Base-by-base conservation (phyloP, 129 eudicot genomes). In the Logfia minima region DNA sequence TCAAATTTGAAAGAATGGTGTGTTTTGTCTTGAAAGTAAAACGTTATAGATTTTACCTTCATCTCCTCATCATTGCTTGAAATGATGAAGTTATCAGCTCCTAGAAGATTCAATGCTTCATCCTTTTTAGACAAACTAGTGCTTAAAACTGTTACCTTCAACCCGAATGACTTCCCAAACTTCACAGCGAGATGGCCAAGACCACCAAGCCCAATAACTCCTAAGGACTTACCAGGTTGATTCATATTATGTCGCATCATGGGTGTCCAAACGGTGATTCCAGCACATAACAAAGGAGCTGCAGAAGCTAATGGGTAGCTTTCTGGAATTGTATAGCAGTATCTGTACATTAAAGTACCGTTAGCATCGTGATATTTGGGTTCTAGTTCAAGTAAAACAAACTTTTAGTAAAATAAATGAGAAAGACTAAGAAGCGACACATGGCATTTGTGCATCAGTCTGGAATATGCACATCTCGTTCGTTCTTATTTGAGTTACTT, bases 131-230 rank as follows among this genome's bases (percentile, higher is more conserved):
- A 90, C 60, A 79, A 24, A 84, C 95, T 90, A 7, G 98, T 88
- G 84, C 98, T 93, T 48, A 93, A 88, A 65, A 93, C 97, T 1
- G 95, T 72, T 3, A 93, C 98, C 18, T 82, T 85, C 72, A 93
- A n/a, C 32, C 98, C 97, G 77, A 93, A 93, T n/a, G 98, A 96
- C 82, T 93, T 93, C 66, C 96, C 98, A 74, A 93, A 88, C 85
- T 90, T 87, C 28, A 93, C 98, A 0, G 98, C 97, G 90, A 93
- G 79, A 84, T 93, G 98, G 52, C 98, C 98, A 22, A 93, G 96
- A 10, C 98, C 98, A 84, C 98, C 98, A 9, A 93, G 87, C 51
- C 98, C 98, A 29, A 93, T 76, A 65, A 93, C 98, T 69, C 98
- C 98, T 17, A 93, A 83, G 1, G 92, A 45, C 17, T 45, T 45